These are phyloP conservation scores for Zygosaccharomyces lentus DNA, from an alignment of 805 yeast genomes.

Conservation along the genomic window DNA sequence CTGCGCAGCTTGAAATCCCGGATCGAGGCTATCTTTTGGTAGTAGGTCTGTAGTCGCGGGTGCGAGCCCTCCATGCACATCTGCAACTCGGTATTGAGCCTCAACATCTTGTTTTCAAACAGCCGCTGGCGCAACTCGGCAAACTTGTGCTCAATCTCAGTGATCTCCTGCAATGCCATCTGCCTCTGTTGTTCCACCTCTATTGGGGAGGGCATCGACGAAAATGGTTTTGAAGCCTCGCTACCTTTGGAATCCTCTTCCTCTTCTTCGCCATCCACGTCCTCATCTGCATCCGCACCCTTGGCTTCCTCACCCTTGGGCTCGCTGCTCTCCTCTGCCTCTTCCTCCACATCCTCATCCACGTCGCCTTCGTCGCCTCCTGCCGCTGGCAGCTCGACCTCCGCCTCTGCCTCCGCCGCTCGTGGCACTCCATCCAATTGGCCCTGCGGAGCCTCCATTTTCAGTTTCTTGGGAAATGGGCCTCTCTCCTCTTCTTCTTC, in stretches of 20 bases:
- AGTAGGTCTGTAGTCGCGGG: slow-evolving; percentile 76
- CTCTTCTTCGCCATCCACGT: slow-evolving; percentile 20
- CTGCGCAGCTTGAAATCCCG: slow-evolving; percentile 63
- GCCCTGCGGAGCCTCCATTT: background rate
- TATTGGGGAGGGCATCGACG: slow-evolving; percentile 23
- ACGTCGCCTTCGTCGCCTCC: slow-evolving; percentile 19
- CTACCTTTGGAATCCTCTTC: slow-evolving; percentile 26
- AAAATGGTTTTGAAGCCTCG: slow-evolving; percentile 6
- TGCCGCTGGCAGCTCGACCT: background rate
- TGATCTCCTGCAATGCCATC: slow-evolving; percentile 52
- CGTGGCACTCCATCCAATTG: background rate
- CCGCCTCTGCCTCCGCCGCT: background rate
- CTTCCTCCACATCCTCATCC: slow-evolving; percentile 13
- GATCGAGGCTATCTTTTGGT: slow-evolving; percentile 64
- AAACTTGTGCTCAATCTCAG: slow-evolving; percentile 78
- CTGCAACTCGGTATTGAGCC: slow-evolving; percentile 76
- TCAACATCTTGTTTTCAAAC: slow-evolving; percentile 74
- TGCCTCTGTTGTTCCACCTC: slow-evolving; percentile 30
- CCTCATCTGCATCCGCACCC: slow-evolving; percentile 15
- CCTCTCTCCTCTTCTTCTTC: slow-evolving; percentile 1
- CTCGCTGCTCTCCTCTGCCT: slow-evolving; percentile 11
- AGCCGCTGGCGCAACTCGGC: slow-evolving; percentile 80
- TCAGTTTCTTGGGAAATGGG: background rate
- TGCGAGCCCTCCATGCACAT: slow-evolving; percentile 87
- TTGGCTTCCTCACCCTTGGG: slow-evolving; percentile 16